Evolutionary conservation across 805 yeast species (phyloP), one percentile per base, ranked within the genome.

Genomic region (Saturnispora gosingensis): DNA sequence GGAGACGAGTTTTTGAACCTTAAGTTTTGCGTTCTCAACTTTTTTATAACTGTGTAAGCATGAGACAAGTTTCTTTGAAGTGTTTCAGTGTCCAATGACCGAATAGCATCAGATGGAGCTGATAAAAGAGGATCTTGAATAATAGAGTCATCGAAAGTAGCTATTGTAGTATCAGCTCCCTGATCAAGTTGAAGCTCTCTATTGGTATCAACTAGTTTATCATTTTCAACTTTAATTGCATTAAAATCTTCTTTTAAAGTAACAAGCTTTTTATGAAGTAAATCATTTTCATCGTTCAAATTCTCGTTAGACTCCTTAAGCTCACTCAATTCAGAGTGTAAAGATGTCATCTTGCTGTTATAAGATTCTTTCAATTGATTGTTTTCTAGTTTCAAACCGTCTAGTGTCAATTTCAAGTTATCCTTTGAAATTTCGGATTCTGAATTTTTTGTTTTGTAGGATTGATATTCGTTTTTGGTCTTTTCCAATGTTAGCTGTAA

Each of bases 231-330:
- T 49, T 25, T 62, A 55, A 32, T 59, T 22, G n/a, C 11, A 4
- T 52, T 35, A n/a, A 46, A 24, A 48, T 36, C 54, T 34, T 49
- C 58, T 61, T 52, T 65, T 32, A 63, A 32, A 28, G 42, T 57
- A 55, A 50, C 60, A 58, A 60, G 69, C 57, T 63, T 74, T 70
- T 54, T 69, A 63, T 59, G 78, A 50, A 83, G 68, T 22, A 71
- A 70, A 56, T 82, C 85, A 64, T 84, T 84, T 60, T 83, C 89
- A 58, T 82, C 84, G 61, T 84, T 85, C 54, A 85, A 67, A 46
- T 78, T 82, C 32, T 73, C 74, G 45, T 83, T 77, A 45, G 78
- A 74, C 3, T 63, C 64, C 57, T 74, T 79, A 52, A 82, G 67
- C 16, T 74, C 80, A 28, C 66, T 66, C 7, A 80, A 58, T 52